Evolutionary conservation across 2,329 filamentous ascomycete genomes (phyloP).

Genomic region (Ophiostoma sp.): DNA sequence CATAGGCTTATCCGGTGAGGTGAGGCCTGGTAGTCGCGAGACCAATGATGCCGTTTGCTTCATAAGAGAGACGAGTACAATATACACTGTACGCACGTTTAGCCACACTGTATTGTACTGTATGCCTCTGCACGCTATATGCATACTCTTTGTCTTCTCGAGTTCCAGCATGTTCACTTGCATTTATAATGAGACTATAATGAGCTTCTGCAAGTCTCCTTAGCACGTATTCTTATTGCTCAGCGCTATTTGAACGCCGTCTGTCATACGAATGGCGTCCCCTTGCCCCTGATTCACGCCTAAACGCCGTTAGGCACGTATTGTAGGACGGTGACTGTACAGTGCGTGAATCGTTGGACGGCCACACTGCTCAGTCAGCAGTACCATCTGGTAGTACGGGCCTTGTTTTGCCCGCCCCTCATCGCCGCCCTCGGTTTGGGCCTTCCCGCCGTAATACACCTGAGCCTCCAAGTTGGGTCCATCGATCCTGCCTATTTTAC

Average conservation of each 20-base stretch:
- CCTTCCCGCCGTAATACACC: background rate
- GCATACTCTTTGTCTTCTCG: background rate
- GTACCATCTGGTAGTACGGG: background rate
- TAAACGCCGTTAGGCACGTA: background rate
- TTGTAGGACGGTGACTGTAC: no score
- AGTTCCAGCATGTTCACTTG: background rate
- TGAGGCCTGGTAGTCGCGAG: no score
- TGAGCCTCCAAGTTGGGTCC: background rate
- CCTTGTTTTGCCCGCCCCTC: background rate
- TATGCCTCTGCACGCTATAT: background rate
- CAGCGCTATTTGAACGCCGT: background rate
- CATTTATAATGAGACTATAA: background rate
- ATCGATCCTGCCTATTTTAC: no score
- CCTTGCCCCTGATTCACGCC: slow-evolving; percentile 2
- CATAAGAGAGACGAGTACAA: background rate
- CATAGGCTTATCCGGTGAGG: no score
- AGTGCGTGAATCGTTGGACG: no score
- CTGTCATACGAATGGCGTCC: background rate
- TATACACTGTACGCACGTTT: background rate
- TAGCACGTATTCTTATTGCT: no score
- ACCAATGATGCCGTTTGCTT: no score
- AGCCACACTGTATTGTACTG: background rate
- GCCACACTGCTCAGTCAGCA: no score
- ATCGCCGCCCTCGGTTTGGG: background rate
- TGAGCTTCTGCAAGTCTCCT: background rate